A percentile compares a stretch with the other conserved stretches of the same genome.
These are phyloP conservation scores for Paraconiothyrium sp. DNA, from an alignment of 2,329 filamentous ascomycete genomes.

Conservation along the genomic window DNA sequence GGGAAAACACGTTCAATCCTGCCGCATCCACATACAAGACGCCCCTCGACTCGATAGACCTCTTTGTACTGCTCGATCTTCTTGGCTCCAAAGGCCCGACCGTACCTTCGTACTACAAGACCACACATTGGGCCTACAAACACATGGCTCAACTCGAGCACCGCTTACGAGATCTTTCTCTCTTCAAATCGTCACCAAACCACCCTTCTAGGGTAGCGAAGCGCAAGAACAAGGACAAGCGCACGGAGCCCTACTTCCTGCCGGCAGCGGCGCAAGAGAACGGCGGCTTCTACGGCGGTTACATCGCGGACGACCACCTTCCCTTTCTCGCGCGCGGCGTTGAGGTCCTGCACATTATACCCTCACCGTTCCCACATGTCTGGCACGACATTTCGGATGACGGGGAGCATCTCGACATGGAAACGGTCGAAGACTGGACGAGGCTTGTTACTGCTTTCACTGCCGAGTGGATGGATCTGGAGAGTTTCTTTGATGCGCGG, in stretches of 20 bases:
- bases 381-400: constrained; percentile 92
- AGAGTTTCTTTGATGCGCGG: constrained; percentile 45
- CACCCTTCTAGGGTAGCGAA: constrained; percentile 54
- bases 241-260: constrained; percentile 66
- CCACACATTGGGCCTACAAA: constrained; percentile 93
- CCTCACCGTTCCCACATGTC: constrained; percentile 79
- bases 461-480: constrained; percentile 87
- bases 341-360: constrained; percentile 91
- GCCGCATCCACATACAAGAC: constrained; percentile 78
- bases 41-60: constrained; percentile 79
- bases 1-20: constrained; percentile 77
- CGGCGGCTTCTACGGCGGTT: constrained; percentile 61
- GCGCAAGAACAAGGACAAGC: constrained; percentile 40
- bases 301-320: constrained; percentile 88
- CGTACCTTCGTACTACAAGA: constrained; percentile 87
- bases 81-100: constrained; percentile 75
- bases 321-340: constrained; percentile 91
- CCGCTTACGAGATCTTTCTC: constrained; percentile 73
- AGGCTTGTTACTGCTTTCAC: constrained; percentile 84
- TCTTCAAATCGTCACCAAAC: constrained; percentile 71
- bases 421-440: constrained; percentile 88
- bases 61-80: constrained; percentile 91
- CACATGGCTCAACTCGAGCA: constrained; percentile 78
- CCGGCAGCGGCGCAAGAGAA: constrained; percentile 62
- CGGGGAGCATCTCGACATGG: constrained; percentile 82